Base-by-base conservation (phyloP, 129 eudicot genomes). In the Chrysanthemum lavandulifolium region DNA sequence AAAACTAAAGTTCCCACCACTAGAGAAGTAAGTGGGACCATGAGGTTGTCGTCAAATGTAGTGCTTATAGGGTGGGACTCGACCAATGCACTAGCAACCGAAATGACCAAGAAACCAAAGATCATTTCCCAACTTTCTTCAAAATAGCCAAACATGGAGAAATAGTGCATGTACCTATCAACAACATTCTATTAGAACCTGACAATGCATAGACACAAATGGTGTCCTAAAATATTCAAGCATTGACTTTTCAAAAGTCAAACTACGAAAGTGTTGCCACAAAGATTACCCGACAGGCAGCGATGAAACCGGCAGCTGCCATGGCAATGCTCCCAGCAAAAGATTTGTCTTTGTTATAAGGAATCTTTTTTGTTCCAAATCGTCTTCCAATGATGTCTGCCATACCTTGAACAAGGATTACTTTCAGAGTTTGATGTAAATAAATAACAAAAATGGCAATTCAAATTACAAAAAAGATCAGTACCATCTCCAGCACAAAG, bases 51-150 rank as follows among this genome's bases (percentile, higher is more conserved):
- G 53, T 93, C 98, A 69, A 93, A 78, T 61, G 78, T 83, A 10
- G 89, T 87, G 84, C 98, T 93, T 72, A 86, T 50, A 49, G 98
- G 98, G 74, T 89, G 97, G 51, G 98, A 93, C 79, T 93, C 98
- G 13, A 89, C 95, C 80, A 93, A 66, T 31, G 98, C 74, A 54
- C 95, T 64, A 27, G 84, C 90, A 75, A 91, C 21, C 53, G 98
- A 89, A 61, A 89, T 88, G 33, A 74, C 71, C 73, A 93, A 82
- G 81, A 87, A 87, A 13, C 92, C 88, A 1, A 82, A 67, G 0
- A 85, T 83, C 95, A 86, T 85, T 71, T 79, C 67, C 83, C 84
- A 82, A 51, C 92, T 93, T 79, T 78, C 90, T 67, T 84, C 78
- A 47, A 93, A 65, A 76, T 83, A 93, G 21, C 98, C 98, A 75